A percentile compares a stretch with the other conserved stretches of the same genome.
Conservation (phyloP, 1,139 yeast species). For the Torulaspora pretoriensis region DNA sequence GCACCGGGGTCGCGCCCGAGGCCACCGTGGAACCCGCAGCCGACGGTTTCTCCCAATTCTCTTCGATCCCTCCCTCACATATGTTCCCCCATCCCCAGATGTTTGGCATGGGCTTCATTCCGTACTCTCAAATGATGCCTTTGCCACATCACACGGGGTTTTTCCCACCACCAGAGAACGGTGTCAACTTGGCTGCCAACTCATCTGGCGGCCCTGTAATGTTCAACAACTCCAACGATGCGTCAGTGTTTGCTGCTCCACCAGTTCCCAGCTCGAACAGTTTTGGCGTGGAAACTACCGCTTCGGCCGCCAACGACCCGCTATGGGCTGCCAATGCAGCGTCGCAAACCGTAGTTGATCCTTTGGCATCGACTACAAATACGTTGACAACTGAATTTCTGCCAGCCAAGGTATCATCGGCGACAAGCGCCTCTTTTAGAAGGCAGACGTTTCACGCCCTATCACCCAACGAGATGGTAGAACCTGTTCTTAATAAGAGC, state of each 20-base stretch:
- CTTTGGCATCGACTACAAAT: conserved; percentile 12
- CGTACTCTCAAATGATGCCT: conserved; percentile 36
- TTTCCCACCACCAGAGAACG: conserved; percentile 27
- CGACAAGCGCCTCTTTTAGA: conserved; percentile 29
- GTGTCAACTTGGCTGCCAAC: conserved; percentile 9
- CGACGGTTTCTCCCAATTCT: conserved; percentile 2
- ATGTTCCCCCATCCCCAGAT: conserved; percentile 30
- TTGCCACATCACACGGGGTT: conserved; percentile 32
- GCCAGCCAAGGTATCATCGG: conserved; percentile 16
- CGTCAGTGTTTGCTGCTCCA: conserved; percentile 17
- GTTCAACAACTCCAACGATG: conserved; percentile 22
- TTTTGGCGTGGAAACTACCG: conserved; percentile 7
- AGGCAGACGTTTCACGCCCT: conserved; percentile 42
- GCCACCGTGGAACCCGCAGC: conserved; percentile 1
- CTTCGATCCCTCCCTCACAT: conserved; percentile 19
- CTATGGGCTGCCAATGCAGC: conserved; percentile 19
- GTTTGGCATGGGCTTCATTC: conserved; percentile 33
- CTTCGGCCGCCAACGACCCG: conserved; percentile 14
- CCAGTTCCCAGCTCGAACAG: conserved; percentile 7
- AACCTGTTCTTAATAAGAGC: conserved; percentile 19
- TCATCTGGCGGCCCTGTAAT: conserved; percentile 17
- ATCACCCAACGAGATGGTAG: conserved; percentile 38
- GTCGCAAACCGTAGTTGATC: conserved; percentile 11
- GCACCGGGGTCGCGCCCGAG: conserved; percentile 1
- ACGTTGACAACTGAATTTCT: conserved; percentile 16